Conservation (phyloP, 202 grass and related monocot species). For the Dendrocalamus latiflorus region DNA sequence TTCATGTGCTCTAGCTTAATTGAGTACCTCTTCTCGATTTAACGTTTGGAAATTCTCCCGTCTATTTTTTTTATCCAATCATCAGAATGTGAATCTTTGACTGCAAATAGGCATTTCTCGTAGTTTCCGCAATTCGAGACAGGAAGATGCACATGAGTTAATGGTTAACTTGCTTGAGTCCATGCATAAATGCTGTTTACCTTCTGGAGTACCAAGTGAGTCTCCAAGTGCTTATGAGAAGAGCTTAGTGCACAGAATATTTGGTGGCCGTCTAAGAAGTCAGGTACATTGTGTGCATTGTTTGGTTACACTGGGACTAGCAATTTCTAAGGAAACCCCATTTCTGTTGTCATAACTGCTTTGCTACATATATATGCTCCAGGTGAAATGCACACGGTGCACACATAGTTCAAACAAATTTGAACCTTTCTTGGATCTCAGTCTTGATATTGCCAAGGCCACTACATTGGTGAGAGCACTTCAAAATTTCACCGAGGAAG, state of each 20-base stretch:
- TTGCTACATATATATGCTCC: slow-evolving; percentile 17
- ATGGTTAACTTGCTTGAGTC: slow-evolving; percentile 98
- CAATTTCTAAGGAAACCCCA: background rate
- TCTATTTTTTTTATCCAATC: background rate
- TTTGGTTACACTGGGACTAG: background rate
- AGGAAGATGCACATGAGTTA: slow-evolving; percentile 97
- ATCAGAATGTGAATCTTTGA: slow-evolving; percentile 38
- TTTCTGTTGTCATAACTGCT: slow-evolving; percentile 16
- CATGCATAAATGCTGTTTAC: slow-evolving; percentile 97
- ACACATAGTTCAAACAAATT: slow-evolving; percentile 81
- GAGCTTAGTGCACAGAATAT: slow-evolving; percentile 97
- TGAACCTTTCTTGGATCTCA: slow-evolving; percentile 96
- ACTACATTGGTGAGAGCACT: slow-evolving; percentile 68
- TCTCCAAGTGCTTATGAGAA: slow-evolving; percentile 92
- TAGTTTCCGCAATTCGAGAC: slow-evolving; percentile 84
- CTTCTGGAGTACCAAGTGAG: slow-evolving; percentile 77
- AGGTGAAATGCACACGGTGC: slow-evolving; percentile 89
- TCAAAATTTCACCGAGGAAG: slow-evolving; percentile 72
- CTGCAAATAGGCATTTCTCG: slow-evolving; percentile 80
- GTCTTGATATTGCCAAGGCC: slow-evolving; percentile 92
- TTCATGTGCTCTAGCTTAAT: no score
- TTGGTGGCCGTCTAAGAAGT: slow-evolving; percentile 86
- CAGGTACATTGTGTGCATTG: slow-evolving; percentile 53
- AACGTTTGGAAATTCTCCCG: background rate
- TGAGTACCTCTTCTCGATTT: background rate